phyloP scores from a whole-genome alignment of 208 protist species.

The Tetramitus jugosus region DNA sequence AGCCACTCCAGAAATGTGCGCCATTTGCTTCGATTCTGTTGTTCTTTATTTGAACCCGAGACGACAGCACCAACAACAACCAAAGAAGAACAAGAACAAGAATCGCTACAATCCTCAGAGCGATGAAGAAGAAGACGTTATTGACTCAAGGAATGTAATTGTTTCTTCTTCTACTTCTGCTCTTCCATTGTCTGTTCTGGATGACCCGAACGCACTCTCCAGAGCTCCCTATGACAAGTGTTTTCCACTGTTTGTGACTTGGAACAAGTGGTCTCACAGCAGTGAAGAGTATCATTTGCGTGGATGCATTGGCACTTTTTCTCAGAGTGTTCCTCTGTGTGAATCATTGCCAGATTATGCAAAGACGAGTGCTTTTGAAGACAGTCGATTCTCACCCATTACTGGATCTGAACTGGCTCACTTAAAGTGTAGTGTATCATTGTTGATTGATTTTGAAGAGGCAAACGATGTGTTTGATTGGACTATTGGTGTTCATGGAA shows the following conservation, averaged over 20 bases:
- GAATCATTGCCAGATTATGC: conserved; percentile 27
- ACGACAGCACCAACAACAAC: too few relatives aligned
- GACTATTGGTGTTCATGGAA: conserved; percentile 35
- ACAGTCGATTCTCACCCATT: conserved; percentile 31
- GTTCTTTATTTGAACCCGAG: not conserved
- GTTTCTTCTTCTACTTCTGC: not conserved
- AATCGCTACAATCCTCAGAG: not conserved
- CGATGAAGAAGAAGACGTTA: not conserved
- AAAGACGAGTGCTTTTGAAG: conserved; percentile 23
- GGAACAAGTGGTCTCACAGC: conserved; percentile 21
- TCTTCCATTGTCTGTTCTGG: too few relatives aligned
- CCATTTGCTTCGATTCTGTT: not conserved
- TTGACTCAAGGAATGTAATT: not conserved
- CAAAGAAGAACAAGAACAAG: not conserved
- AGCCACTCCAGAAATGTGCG: not conserved
- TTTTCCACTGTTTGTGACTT: conserved; percentile 34
- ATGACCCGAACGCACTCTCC: too few relatives aligned
- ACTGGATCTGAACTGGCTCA: conserved; percentile 11
- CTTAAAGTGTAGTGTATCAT: conserved; percentile 20
- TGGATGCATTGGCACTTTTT: conserved; percentile 40
- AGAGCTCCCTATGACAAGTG: too few relatives aligned
- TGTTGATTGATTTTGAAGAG: conserved; percentile 34
- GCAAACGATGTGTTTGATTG: conserved; percentile 15
- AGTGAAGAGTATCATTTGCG: conserved; percentile 18
- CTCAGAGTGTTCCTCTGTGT: not conserved